phyloP scores from a whole-genome alignment of 192 early-diverging fungal species.

The Backusella macrospora region DNA sequence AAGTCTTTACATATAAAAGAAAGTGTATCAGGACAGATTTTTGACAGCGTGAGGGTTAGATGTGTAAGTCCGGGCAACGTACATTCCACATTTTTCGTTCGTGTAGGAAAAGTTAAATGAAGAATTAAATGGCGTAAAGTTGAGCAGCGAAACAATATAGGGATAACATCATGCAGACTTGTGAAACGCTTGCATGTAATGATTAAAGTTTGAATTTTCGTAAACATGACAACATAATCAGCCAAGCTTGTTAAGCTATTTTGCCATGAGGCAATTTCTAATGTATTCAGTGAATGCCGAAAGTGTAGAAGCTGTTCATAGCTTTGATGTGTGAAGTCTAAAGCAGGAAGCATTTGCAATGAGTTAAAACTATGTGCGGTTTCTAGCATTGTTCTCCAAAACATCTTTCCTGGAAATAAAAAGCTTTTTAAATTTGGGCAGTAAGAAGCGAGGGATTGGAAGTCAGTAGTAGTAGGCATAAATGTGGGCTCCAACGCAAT shows the following conservation, averaged over 20 bases:
- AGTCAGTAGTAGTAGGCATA: not conserved
- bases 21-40: not conserved
- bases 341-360: not conserved
- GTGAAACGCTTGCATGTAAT: conserved; percentile 4
- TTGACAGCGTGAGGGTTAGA: not conserved
- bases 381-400: conserved; percentile 2
- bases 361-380: not conserved
- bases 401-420: conserved; percentile 3
- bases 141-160: not conserved
- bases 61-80: not conserved
- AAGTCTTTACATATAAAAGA: not conserved
- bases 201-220: not conserved
- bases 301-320: not conserved
- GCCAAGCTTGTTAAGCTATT: not conserved
- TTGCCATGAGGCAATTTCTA: not conserved
- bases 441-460: conserved; percentile 1
- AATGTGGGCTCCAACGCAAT: not conserved
- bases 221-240: not conserved
- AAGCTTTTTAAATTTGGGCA: conserved; percentile 9
- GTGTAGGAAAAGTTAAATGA: not conserved
- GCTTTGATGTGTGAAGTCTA: not conserved
- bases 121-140: not conserved
- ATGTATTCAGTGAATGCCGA: not conserved
- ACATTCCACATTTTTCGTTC: not conserved
- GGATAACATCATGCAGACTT: conserved; percentile 7